These are phyloP conservation scores for Prototheca cutis DNA, from an alignment of 163 green algal genomes.

Conservation along the genomic window DNA sequence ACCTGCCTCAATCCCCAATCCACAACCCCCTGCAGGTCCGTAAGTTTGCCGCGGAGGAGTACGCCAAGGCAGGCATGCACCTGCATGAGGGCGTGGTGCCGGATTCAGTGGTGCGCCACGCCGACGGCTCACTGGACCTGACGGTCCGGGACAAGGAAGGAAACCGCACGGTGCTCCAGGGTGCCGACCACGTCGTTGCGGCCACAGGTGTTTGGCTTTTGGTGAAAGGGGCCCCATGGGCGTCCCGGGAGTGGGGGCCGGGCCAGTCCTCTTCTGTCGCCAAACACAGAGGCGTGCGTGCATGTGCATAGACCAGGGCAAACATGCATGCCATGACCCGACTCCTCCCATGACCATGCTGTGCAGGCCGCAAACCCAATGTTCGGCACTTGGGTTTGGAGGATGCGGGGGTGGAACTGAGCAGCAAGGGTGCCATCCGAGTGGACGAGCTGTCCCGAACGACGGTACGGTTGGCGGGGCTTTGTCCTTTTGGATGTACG, in stretches of 20 bases:
- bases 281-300: too few relatives aligned
- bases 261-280: too few relatives aligned
- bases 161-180: neutral
- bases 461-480: slow-evolving; percentile 16
- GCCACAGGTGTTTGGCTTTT: slow-evolving; percentile 59
- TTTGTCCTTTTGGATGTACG: neutral
- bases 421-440: slow-evolving; percentile 38
- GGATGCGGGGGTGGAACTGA: slow-evolving; percentile 54
- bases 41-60: slow-evolving; percentile 70
- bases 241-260: too few relatives aligned
- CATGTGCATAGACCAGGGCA: too few relatives aligned
- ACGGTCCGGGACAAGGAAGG: neutral
- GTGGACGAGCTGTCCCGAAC: slow-evolving; percentile 70
- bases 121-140: slow-evolving; percentile 43
- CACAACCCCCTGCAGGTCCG: slow-evolving; percentile 6
- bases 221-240: too few relatives aligned
- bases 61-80: slow-evolving; percentile 57
- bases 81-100: slow-evolving; percentile 58
- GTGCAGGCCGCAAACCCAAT: slow-evolving; percentile 43
- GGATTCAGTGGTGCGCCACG: slow-evolving; percentile 35
- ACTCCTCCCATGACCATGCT: too few relatives aligned
- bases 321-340: too few relatives aligned
- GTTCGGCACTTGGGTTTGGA: slow-evolving; percentile 64
- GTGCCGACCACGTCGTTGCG: slow-evolving; percentile 48
- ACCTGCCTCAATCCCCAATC: neutral